Evolutionary conservation across 1,139 yeast species (phyloP).

Genomic region (Citeromyces hawaiiensis): DNA sequence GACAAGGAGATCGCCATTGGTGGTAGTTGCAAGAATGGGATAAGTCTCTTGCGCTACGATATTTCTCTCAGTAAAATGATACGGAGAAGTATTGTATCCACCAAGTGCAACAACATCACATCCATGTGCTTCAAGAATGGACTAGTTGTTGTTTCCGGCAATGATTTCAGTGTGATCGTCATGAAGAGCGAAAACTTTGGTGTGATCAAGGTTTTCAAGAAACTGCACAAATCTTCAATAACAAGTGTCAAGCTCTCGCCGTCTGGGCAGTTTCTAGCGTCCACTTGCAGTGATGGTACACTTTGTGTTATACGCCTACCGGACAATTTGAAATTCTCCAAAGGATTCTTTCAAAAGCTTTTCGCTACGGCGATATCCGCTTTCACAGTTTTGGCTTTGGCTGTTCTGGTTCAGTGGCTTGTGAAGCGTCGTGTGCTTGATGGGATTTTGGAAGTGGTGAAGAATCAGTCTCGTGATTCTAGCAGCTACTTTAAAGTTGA

Average conservation of each 20-base stretch:
- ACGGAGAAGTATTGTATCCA: slow-evolving; percentile 30
- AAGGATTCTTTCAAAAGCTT: slow-evolving; percentile 30
- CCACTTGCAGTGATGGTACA: slow-evolving; percentile 73
- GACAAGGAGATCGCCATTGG: slow-evolving; percentile 40
- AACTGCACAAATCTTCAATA: slow-evolving; percentile 71
- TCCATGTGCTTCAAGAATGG: slow-evolving; percentile 46
- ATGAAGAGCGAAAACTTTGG: slow-evolving; percentile 38
- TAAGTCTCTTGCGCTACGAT: slow-evolving; percentile 28
- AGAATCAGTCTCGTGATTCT: slow-evolving; percentile 4
- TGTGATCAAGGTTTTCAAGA: slow-evolving; percentile 32
- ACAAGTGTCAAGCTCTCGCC: slow-evolving; percentile 65
- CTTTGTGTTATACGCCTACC: slow-evolving; percentile 55
- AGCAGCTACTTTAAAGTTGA: slow-evolving; percentile 8
- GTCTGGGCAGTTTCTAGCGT: slow-evolving; percentile 54
- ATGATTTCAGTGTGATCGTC: slow-evolving; percentile 55
- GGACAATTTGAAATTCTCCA: slow-evolving; percentile 28
- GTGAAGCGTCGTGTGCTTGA: slow-evolving; percentile 20
- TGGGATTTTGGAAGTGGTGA: slow-evolving; percentile 7
- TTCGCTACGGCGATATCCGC: slow-evolving; percentile 33
- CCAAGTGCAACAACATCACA: slow-evolving; percentile 50
- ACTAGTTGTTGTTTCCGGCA: slow-evolving; percentile 61
- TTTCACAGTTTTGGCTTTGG: slow-evolving; percentile 25
- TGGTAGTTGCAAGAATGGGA: slow-evolving; percentile 32
- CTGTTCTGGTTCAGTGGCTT: slow-evolving; percentile 22
- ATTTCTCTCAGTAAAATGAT: slow-evolving; percentile 27